Base-by-base conservation (phyloP, 2,329 filamentous ascomycete species). In the Cladosporium oxysporum region DNA sequence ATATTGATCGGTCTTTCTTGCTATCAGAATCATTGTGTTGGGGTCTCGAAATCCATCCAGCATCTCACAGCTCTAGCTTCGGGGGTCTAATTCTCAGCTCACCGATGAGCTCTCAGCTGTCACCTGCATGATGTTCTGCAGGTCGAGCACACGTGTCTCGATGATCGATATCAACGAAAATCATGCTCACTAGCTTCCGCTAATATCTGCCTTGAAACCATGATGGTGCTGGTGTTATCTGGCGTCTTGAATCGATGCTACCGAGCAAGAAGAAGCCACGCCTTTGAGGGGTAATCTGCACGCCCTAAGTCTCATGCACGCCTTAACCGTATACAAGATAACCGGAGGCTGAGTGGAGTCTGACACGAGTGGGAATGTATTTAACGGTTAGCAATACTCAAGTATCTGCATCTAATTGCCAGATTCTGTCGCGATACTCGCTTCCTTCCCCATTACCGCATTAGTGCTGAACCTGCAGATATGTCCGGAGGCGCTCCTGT, bases 401-500 rank as follows among this genome's bases (percentile, higher is more conserved):
- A 55, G 28, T 33, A 5, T 33, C 18, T 55, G 7, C 41, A 21
- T 47, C n/a, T 11, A 23, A 3, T 21, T 47, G 7, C 41, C n/a
- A 47, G 41, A 21, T 47, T 11, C n/a, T 47, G 41, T 21, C n/a
- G n/a, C n/a, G 11, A 21, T 21, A 47, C n/a, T 47, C 14, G 41
- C n/a, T 47, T 47, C 41, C n/a, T 52, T 29, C 26, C 16, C 23
- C 23, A 29, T 3, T 28, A 18, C 49, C 1, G 23, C 12, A 29
- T 29, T 29, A 10, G 49, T 58, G 18, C 35, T 26, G 18, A 16
- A 12, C 26, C 18, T 44, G 23, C 23, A 47, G 31, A 47, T 8
- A 65, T 65, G 63, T 65, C 63, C 21, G 63, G 63, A 29, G 63
- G 63, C 55, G 63, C 57, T 28, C 71, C 71, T 16, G 63, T 72